Conservation (phyloP, 345 rosid genomes). For the Punica granatum region DNA sequence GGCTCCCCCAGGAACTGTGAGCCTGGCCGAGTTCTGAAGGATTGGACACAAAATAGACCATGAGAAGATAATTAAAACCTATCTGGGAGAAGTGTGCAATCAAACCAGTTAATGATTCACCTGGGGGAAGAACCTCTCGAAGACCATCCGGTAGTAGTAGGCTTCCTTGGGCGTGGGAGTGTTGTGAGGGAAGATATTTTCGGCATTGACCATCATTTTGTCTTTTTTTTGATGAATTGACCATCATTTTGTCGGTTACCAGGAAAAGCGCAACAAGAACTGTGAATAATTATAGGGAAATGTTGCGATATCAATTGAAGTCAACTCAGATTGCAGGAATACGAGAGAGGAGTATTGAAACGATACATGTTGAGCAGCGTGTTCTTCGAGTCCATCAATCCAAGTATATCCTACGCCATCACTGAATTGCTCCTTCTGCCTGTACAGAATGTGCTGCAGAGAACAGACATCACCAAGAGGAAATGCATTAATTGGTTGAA, state of each 20-base stretch:
- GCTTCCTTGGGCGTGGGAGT: constrained; percentile 86
- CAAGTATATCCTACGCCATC: constrained; percentile 97
- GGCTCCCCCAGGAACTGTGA: constrained; percentile 87
- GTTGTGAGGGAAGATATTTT: constrained; percentile 63
- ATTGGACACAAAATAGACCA: background rate
- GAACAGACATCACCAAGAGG: constrained; percentile 2
- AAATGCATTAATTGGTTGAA: background rate
- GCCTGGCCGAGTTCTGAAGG: constrained; percentile 68
- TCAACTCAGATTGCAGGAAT: too few relatives aligned
- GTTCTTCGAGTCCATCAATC: constrained; percentile 94
- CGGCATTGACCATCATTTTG: constrained; percentile 70
- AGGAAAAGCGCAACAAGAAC: constrained; percentile 17
- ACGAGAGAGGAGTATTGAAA: background rate
- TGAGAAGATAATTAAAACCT: background rate
- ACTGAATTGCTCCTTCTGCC: constrained; percentile 96
- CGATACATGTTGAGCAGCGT: constrained; percentile 58
- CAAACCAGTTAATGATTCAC: constrained; percentile 14
- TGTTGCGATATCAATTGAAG: background rate
- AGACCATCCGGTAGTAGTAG: constrained; percentile 80
- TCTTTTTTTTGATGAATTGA: too few relatives aligned
- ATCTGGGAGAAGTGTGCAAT: background rate
- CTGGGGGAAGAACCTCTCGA: constrained; percentile 94
- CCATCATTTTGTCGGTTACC: constrained; percentile 87
- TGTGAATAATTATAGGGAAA: background rate
- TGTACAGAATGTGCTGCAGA: constrained; percentile 75